Conservation (phyloP, 352 stramenopile genomes). For the Pythium pectinolyticum region DNA sequence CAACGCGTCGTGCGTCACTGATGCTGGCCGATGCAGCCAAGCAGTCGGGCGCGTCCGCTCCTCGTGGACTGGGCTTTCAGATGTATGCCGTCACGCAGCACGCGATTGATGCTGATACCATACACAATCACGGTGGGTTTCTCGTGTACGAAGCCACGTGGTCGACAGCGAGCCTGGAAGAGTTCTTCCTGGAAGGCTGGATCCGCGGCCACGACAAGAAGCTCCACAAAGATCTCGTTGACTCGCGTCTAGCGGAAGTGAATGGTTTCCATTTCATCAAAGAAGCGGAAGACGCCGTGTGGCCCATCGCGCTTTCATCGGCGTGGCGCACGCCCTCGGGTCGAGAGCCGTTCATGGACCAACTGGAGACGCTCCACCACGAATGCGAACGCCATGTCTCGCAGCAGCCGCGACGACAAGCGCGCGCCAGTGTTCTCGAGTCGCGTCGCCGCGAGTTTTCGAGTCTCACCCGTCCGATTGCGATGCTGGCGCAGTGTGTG, state of each 20-base stretch:
- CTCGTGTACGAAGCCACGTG: slow-evolving; percentile 28
- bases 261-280: slow-evolving; percentile 8
- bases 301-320: slow-evolving; percentile 3
- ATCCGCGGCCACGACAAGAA: slow-evolving; percentile 14
- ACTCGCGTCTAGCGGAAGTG: slow-evolving; percentile 14
- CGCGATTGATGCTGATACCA: not conserved
- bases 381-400: not conserved
- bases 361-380: slow-evolving; percentile 1
- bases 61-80: slow-evolving; percentile 36
- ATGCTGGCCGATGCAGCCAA: not conserved
- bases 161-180: slow-evolving; percentile 4
- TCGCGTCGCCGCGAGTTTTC: not conserved
- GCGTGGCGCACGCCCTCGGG: not conserved
- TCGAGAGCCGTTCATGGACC: slow-evolving; percentile 17
- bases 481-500: not conserved
- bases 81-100: slow-evolving; percentile 42
- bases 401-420: not conserved
- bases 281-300: slow-evolving; percentile 8
- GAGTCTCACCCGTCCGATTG: not conserved
- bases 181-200: slow-evolving; percentile 32
- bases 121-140: slow-evolving; percentile 9
- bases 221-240: slow-evolving; percentile 19
- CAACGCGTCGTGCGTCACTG: slow-evolving; percentile 6
- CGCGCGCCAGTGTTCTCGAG: not conserved
- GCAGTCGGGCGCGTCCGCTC: not conserved